Base-by-base conservation (phyloP, 805 yeast species). In the Saccharomyces kudriavzevii region DNA sequence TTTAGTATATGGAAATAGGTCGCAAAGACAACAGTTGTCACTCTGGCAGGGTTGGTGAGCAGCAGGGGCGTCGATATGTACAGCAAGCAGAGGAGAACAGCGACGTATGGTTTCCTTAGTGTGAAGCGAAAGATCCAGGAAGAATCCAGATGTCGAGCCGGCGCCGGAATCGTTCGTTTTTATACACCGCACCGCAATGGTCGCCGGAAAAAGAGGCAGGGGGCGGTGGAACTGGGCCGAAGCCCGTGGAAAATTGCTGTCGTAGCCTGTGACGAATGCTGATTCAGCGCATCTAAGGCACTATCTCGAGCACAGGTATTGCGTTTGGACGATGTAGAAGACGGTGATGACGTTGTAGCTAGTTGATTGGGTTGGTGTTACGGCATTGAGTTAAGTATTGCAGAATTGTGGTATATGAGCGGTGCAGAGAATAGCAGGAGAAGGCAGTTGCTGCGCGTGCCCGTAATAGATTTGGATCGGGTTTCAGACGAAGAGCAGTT, bases 401-500 rank as follows among this genome's bases (percentile, higher is more conserved):
- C 14, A 17, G 43, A 8, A 11, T 35, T 9, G 43, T 35, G 11
- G 17, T 35, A 17, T 35, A 35, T 35, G 43, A 35, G 43, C 22
- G 43, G 43, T 17, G 11, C 13, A 20, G 43, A 2, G 22, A 35
- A 45, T 17, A 17, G 24, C 24, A 35, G 24, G 24, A 35, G 24
- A 17, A 35, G 17, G 22, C 8, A 17, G 43, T 4, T 8, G 22
- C 10, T 35, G 20, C 29, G 24, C 10, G 13, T 62, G 31, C 67
- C 68, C 1, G 56, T 56, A 9, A 57, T 68, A 22, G 71, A 68
- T 56, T 47, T 68, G 40, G 58, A 68, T 47, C 28, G 51, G 20
- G 56, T 68, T 5, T 45, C 58, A 2, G 59, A 61, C 45, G 71
- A 68, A 49, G 54, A 55, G 2, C 61, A 62, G 5, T 53, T 68